Base-by-base conservation (phyloP, 2,329 filamentous ascomycete species). In the Lasiodiplodia sp. region DNA sequence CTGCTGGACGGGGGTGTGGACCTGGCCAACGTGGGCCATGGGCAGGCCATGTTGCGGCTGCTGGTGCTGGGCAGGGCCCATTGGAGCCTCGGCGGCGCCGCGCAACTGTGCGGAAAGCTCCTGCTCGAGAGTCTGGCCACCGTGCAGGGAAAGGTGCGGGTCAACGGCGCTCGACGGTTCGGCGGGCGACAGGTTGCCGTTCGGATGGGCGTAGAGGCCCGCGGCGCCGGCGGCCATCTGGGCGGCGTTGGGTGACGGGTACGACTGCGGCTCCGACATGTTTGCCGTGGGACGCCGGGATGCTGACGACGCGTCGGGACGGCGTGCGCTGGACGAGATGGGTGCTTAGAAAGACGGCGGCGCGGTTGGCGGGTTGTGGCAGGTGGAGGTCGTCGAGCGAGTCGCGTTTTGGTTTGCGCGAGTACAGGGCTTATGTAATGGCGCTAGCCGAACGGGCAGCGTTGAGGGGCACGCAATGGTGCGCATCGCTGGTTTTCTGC, bases 191-290 rank as follows among this genome's bases (percentile, higher is more conserved):
- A 76, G 74, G 44, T 69, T 71, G 68, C 75, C 77, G 69, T 78
- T 78, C 69, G 79, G 78, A 49, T 75, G 75, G 34, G 72, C 75
- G 70, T 79, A 79, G 64, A 78, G 75, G 62, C 75, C 75, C 31
- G 76, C 71, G 44, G 68, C 62, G 52, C 71, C 73, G 69, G 74
- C 76, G 63, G 75, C 74, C 72, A 78, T 75, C 56, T 78, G 76
- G 23, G 70, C 66, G 71, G 74, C 72, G 69, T 78, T 75, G 52
- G 77, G 73, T 47, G 79, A 77, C 66, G 73, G 73, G 69, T 80
- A 80, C 12, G 71, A 70, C 51, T 68, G 67, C 8, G 57, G 49
- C 28, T 68, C 67, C 44, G 67, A 63, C 67, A 68, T 68, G 65
- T 34, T 47, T 67, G 31, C 64, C 67, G 66, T 66, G 72, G 51